Conservation (phyloP, 768 basidiomycete species). For the Suillus alpinus region DNA sequence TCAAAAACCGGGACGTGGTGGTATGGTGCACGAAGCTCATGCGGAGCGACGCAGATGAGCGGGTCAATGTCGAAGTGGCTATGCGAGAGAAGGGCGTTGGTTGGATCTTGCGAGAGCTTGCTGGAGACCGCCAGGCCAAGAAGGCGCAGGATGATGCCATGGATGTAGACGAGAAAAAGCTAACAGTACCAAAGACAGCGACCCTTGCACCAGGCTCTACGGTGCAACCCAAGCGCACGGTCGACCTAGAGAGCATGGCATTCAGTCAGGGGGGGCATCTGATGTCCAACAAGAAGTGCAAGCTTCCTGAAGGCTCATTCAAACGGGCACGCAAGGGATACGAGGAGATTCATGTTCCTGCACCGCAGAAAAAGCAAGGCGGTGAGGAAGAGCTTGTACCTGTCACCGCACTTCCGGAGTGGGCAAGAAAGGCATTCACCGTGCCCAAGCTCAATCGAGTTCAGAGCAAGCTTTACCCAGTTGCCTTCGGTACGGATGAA, state of each 20-base stretch:
- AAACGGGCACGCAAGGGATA: constrained; percentile 95
- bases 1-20: constrained; percentile 93
- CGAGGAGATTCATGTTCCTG: constrained; percentile 96
- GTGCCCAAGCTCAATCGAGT: constrained; percentile 82
- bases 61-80: constrained; percentile 91
- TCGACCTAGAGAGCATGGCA: constrained; percentile 94
- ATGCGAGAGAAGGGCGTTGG: constrained; percentile 98
- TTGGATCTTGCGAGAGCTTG: constrained; percentile 89
- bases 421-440: constrained; percentile 87
- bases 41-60: constrained; percentile 83
- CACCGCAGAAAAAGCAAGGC: constrained; percentile 74
- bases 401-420: constrained; percentile 70
- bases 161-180: constrained; percentile 69
- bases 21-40: constrained; percentile 98
- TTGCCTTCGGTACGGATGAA: constrained; percentile 93
- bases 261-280: constrained; percentile 95
- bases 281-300: constrained; percentile 99
- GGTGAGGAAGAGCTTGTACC: constrained; percentile 68
- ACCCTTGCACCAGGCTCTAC: constrained; percentile 86
- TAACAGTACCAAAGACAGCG: constrained; percentile 70
- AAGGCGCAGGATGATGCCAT: constrained; percentile 55
- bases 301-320: constrained; percentile 96
- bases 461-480: constrained; percentile 89
- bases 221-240: constrained; percentile 76
- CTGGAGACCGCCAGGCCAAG: constrained; percentile 74